Evolutionary conservation across 768 basidiomycete species (phyloP).

Genomic region (Tricholoma furcatifolium): DNA sequence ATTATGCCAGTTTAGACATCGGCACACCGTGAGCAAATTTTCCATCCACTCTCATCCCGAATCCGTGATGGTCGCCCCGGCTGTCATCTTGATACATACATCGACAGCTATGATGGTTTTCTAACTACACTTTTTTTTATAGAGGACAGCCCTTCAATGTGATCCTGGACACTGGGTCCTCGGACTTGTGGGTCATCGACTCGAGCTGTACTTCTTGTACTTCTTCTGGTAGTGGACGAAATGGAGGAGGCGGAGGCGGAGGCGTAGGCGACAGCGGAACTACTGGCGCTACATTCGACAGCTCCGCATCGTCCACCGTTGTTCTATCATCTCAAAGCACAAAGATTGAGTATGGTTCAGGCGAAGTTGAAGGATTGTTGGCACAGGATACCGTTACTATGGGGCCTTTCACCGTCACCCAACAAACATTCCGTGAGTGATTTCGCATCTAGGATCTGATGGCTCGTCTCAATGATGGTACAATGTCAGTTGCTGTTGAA

Average conservation of each 20-base stretch:
- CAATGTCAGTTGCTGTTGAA: conserved; percentile 54
- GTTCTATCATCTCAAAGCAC: conserved; percentile 18
- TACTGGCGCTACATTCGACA: conserved; percentile 43
- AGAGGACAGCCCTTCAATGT: conserved; percentile 72
- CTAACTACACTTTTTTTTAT: conserved; percentile 7
- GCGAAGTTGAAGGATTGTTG: conserved; percentile 54
- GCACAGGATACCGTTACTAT: conserved; percentile 63
- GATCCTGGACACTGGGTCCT: conserved; percentile 88
- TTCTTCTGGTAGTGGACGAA: neutral
- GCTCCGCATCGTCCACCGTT: conserved; percentile 39
- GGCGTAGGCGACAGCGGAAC: neutral
- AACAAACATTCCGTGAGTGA: conserved; percentile 50
- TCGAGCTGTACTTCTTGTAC: conserved; percentile 47
- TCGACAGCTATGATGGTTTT: neutral
- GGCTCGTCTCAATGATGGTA: no score
- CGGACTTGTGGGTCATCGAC: conserved; percentile 84
- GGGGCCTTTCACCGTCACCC: conserved; percentile 55
- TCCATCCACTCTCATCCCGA: neutral
- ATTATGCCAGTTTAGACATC: conserved; percentile 51
- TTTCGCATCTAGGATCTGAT: no score
- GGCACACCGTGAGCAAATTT: conserved; percentile 60
- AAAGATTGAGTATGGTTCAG: conserved; percentile 67
- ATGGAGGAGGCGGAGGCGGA: no score
- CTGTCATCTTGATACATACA: neutral
- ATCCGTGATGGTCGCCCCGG: no score